Evolutionary conservation across 345 rosid species (phyloP).

Genomic region (rapeseed (Brassica napus)): Da-Ae NC_063447.1:55228501-55229000

Average conservation of each 20-base stretch:
- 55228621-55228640: conserved; percentile 12
- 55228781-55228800: not conserved
- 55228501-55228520: conserved; percentile 22
- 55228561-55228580: conserved; percentile 12
- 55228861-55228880: too few species aligned
- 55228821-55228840: too few species aligned
- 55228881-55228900: too few species aligned
- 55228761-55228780: not conserved
- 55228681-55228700: not conserved
- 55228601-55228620: not conserved
- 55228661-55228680: not conserved
- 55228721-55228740: not conserved
- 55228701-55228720: not conserved
- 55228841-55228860: too few species aligned
- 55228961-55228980: not conserved
- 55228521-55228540: conserved; percentile 14
- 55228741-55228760: not conserved
- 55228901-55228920: too few species aligned
- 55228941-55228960: not conserved
- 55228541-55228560: conserved; percentile 31
- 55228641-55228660: not conserved
- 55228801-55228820: too few species aligned
- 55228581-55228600: conserved; percentile 10
- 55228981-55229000: not conserved
- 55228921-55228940: too few species aligned